Evolutionary conservation across 73 alveolate genomes (phyloP).

Genomic region (Halteria grandinella): DNA sequence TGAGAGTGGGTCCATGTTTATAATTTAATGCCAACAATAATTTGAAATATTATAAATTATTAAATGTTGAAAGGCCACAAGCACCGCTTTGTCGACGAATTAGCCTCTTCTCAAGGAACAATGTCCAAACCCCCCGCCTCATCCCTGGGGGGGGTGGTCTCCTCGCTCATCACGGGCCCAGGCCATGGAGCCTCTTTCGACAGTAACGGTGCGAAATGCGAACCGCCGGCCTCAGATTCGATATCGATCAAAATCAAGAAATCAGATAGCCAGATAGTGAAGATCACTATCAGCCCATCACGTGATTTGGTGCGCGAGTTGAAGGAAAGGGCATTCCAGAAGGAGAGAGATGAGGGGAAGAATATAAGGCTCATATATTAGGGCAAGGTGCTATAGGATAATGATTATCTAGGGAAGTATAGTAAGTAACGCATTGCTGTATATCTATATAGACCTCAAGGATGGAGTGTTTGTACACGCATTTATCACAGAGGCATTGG

Average conservation of each 20-base stretch:
- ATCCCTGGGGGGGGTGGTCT: too few relatives aligned
- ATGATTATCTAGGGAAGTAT: conserved; percentile 21
- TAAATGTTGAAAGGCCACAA: conserved; percentile 30
- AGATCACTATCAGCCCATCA: background rate
- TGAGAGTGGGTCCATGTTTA: conserved; percentile 22
- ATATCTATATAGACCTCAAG: conserved; percentile 29
- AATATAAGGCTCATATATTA: conserved; percentile 40
- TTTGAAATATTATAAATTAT: background rate
- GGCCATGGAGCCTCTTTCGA: too few relatives aligned
- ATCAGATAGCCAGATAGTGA: conserved; percentile 44
- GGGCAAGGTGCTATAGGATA: conserved; percentile 55
- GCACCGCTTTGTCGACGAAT: conserved; percentile 42
- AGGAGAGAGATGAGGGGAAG: conserved; percentile 45
- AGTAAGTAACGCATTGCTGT: background rate
- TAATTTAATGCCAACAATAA: too few relatives aligned
- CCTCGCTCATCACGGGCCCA: too few relatives aligned
- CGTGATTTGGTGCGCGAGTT: conserved; percentile 30
- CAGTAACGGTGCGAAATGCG: too few relatives aligned
- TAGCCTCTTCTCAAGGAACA: conserved; percentile 2
- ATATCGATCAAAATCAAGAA: conserved; percentile 29
- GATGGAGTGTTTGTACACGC: conserved; percentile 58
- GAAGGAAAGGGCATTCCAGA: conserved; percentile 28
- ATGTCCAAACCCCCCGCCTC: too few relatives aligned
- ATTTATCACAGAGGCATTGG: conserved; percentile 45
- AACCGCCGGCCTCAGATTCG: conserved; percentile 26